Percentiles rank a stretch among this genome's conserved stretches.
Conservation (phyloP, 495 filamentous ascomycete species). For the Tuber calosporum region DNA sequence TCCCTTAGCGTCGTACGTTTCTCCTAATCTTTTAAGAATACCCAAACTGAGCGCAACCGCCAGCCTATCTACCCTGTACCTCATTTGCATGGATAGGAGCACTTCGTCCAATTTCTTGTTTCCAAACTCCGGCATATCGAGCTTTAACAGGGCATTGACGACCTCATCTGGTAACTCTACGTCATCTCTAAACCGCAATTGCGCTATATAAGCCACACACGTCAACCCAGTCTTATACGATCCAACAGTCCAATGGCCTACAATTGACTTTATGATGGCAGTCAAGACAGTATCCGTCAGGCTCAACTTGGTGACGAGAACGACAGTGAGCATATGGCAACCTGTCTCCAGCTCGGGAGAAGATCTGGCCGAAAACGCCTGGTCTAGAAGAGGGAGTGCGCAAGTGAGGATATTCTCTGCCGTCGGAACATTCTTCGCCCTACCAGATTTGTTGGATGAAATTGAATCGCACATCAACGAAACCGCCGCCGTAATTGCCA, state of each 20-base stretch:
- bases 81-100: constrained; percentile 55
- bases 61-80: constrained; percentile 64
- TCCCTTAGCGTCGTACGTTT: constrained; percentile 52
- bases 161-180: constrained; percentile 56
- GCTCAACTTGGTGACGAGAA: constrained; percentile 71
- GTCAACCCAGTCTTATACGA: constrained; percentile 66
- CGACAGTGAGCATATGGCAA: constrained; percentile 80
- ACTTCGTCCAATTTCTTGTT: constrained; percentile 45
- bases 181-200: constrained; percentile 54
- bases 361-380: constrained; percentile 63
- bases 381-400: constrained; percentile 66
- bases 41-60: constrained; percentile 64
- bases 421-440: constrained; percentile 59
- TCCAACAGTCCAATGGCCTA: constrained; percentile 63
- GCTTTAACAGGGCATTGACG: constrained; percentile 59
- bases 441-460: constrained; percentile 65
- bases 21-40: constrained; percentile 57
- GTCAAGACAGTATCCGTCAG: constrained; percentile 67
- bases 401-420: constrained; percentile 70
- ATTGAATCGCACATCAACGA: constrained; percentile 68
- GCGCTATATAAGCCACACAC: constrained; percentile 70
- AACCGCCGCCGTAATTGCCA: constrained; percentile 70
- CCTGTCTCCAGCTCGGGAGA: constrained; percentile 69
- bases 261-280: constrained; percentile 78
- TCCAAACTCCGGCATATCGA: constrained; percentile 42